Evolutionary conservation across 495 filamentous ascomycete species (phyloP).

Genomic region (Collariella sp.): DNA sequence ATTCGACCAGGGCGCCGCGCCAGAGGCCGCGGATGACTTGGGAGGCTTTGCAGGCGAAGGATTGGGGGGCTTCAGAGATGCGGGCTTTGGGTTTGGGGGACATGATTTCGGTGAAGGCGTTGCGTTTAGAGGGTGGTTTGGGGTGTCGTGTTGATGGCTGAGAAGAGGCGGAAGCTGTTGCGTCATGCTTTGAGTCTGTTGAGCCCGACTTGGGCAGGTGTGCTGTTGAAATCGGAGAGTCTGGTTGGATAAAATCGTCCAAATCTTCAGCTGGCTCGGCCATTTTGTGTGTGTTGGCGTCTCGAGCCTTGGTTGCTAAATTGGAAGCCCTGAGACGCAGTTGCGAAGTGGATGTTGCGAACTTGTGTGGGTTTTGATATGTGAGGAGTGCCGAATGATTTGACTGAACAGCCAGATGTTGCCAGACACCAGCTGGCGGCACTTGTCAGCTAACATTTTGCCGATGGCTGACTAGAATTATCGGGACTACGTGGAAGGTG

Average conservation of each 20-base stretch:
- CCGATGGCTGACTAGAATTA: too few relatives aligned
- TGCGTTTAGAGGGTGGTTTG: slow-evolving; percentile 9
- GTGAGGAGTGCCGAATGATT: too few relatives aligned
- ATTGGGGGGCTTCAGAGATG: slow-evolving; percentile 14
- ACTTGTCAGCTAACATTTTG: too few relatives aligned
- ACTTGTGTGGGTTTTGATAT: too few relatives aligned
- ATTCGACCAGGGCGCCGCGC: slow-evolving; percentile 60
- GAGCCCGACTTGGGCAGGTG: neutral
- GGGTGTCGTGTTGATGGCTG: too few relatives aligned
- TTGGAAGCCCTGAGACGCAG: too few relatives aligned
- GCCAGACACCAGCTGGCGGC: too few relatives aligned
- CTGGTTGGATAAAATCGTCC: neutral
- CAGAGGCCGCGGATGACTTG: slow-evolving; percentile 23
- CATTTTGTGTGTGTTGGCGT: too few relatives aligned
- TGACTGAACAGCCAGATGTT: too few relatives aligned
- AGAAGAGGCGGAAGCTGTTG: neutral
- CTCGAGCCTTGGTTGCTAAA: neutral
- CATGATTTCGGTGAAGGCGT: slow-evolving; percentile 58
- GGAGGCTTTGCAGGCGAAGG: slow-evolving; percentile 4
- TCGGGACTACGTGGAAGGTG: too few relatives aligned
- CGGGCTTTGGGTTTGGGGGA: slow-evolving; percentile 43
- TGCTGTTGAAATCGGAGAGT: neutral
- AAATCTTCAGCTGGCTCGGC: slow-evolving; percentile 16
- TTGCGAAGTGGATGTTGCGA: too few relatives aligned
- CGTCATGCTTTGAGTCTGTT: neutral